phyloP scores from a whole-genome alignment of 2,329 filamentous ascomycete species.

The Balansia obtecta region DNA sequence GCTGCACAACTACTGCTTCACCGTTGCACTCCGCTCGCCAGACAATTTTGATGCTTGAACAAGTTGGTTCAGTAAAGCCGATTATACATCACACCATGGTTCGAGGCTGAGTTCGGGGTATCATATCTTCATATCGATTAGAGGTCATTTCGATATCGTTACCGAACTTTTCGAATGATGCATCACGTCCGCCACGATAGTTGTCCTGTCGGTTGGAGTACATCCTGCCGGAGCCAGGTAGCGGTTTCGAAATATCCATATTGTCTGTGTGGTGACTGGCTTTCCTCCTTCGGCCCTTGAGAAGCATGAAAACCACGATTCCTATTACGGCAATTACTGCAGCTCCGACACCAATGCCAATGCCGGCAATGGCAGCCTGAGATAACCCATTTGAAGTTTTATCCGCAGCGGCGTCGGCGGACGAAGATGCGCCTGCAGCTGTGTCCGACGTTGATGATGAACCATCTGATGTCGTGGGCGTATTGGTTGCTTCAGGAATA shows the following conservation, averaged over 20 bases:
- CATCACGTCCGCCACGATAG: constrained; percentile 7
- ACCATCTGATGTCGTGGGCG: constrained; percentile 5
- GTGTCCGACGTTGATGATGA: constrained; percentile 2
- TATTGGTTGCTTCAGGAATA: constrained; percentile 1
- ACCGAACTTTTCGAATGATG: constrained; percentile 24
- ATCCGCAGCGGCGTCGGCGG: constrained; percentile 3
- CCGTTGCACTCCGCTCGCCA: background rate
- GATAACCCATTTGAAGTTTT: constrained; percentile 20
- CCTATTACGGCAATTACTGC: constrained; percentile 27
- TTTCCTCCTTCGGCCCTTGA: constrained; percentile 17
- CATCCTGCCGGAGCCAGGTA: constrained; percentile 30
- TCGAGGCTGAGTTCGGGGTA: constrained; percentile 37
- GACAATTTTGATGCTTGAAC: background rate
- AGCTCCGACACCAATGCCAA: constrained; percentile 33
- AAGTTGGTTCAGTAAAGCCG: background rate
- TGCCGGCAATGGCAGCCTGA: constrained; percentile 33
- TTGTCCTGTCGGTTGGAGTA: constrained; percentile 23
- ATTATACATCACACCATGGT: constrained; percentile 22
- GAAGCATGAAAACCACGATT: constrained; percentile 26
- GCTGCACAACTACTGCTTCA: background rate
- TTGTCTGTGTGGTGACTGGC: constrained; percentile 8
- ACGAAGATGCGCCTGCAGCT: constrained; percentile 6
- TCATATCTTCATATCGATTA: constrained; percentile 45
- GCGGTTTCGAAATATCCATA: constrained; percentile 38
- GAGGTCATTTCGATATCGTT: constrained; percentile 38